Conservation (phyloP, 129 eudicot species). For the Apium graveolens region DNA sequence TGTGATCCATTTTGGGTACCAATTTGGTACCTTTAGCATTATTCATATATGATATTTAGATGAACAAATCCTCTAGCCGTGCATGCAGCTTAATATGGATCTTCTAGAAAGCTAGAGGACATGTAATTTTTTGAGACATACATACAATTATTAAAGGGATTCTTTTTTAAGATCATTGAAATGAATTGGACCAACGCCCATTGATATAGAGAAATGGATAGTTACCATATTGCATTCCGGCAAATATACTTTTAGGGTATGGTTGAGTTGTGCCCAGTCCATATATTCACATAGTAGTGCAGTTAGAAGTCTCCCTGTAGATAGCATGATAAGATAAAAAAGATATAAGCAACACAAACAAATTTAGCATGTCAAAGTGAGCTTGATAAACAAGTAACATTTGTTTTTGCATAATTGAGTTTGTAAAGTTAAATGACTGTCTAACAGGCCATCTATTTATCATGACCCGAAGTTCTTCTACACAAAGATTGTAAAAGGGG, state of each 20-base stretch:
- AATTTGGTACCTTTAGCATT: no score
- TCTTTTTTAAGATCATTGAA: background rate
- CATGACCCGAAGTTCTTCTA: background rate
- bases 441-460: background rate
- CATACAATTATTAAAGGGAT: background rate
- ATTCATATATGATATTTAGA: no score
- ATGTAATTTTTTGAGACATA: background rate
- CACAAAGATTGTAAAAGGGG: background rate
- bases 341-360: background rate
- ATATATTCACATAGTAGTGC: constrained; percentile 85
- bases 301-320: constrained; percentile 81
- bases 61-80: background rate
- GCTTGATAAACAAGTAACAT: background rate
- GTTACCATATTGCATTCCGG: constrained; percentile 94
- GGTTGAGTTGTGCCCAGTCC: constrained; percentile 93
- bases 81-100: background rate
- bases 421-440: background rate
- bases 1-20: no score
- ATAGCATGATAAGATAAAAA: background rate
- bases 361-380: background rate
- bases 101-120: background rate
- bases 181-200: background rate
- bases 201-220: background rate
- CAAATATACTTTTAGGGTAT: constrained; percentile 81
- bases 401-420: background rate